Conservation (phyloP, 805 yeast species). For the Saccharomycopsis oosterbeekiorum region DNA sequence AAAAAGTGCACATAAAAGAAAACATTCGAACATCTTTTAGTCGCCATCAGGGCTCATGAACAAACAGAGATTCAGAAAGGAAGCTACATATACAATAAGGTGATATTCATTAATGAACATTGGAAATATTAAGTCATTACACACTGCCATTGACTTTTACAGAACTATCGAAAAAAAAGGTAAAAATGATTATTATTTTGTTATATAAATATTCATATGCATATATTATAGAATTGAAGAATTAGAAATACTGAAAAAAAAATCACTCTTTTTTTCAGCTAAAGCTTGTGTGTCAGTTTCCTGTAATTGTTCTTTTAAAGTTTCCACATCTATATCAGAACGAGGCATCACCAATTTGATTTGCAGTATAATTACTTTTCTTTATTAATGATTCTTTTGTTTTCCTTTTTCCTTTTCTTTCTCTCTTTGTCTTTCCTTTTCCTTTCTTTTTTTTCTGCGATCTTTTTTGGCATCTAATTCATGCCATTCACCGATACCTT, state of each 20-base stretch:
- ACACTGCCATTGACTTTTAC: too few species aligned
- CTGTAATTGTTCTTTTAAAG: neutral
- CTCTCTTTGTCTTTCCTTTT: conserved; percentile 9
- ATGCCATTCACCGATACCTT: conserved; percentile 81
- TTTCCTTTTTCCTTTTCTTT: conserved; percentile 1
- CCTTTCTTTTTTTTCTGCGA: conserved; percentile 37
- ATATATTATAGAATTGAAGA: too few species aligned
- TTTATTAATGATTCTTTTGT: neutral
- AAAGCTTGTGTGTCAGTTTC: neutral
- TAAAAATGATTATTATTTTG: too few species aligned
- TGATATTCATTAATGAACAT: too few species aligned
- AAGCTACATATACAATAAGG: too few species aligned
- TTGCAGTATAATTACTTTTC: neutral
- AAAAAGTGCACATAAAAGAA: too few species aligned
- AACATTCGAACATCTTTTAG: too few species aligned
- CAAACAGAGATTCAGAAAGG: too few species aligned
- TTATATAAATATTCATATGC: too few species aligned
- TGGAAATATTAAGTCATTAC: too few species aligned
- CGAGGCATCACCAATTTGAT: neutral
- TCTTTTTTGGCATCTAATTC: conserved; percentile 89
- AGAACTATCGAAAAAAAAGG: too few species aligned
- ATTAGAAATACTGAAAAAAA: neutral
- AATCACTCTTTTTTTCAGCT: neutral
- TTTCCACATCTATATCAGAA: neutral
- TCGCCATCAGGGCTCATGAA: too few species aligned